Percentiles rank a stretch among this genome's conserved stretches.
Conservation (phyloP, 2,329 filamentous ascomycete genomes). For the Penicillium oxalicum region DNA sequence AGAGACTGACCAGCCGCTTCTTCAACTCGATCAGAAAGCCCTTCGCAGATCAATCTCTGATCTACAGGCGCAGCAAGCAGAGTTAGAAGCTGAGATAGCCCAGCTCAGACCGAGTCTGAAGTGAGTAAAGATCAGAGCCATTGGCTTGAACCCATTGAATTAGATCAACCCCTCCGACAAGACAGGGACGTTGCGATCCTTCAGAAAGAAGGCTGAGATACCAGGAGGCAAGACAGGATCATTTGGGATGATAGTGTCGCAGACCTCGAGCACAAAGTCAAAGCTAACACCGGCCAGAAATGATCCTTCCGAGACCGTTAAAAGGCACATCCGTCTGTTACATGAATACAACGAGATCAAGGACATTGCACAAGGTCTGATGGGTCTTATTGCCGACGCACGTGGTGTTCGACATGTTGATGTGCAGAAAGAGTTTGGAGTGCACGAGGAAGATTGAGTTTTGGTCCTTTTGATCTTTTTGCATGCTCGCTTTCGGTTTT, state of each 20-base stretch:
- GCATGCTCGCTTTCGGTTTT: background rate
- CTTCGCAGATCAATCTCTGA: conserved; percentile 25
- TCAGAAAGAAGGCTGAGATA: no score
- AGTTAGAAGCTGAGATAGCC: conserved; percentile 31
- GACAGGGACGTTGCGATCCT: no score
- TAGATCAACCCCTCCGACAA: no score
- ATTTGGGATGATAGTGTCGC: no score
- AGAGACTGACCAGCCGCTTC: no score
- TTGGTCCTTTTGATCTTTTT: background rate
- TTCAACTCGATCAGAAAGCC: conserved; percentile 9
- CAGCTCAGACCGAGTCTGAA: conserved; percentile 32
- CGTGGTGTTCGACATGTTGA: conserved; percentile 50
- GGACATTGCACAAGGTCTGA: conserved; percentile 59
- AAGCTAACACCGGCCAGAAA: conserved; percentile 16
- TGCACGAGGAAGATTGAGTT: conserved; percentile 32
- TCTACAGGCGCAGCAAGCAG: conserved; percentile 45
- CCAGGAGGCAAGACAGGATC: no score
- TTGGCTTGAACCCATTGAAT: no score
- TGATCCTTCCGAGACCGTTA: conserved; percentile 50
- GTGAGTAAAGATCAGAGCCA: conserved; percentile 16
- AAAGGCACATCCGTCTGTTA: conserved; percentile 58
- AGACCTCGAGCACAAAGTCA: background rate
- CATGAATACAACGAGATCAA: conserved; percentile 68
- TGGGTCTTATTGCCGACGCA: conserved; percentile 62
- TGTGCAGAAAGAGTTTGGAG: conserved; percentile 37